Evolutionary conservation across 2,329 filamentous ascomycete genomes (phyloP).

Genomic region (Aureobasidium namibiae): DNA sequence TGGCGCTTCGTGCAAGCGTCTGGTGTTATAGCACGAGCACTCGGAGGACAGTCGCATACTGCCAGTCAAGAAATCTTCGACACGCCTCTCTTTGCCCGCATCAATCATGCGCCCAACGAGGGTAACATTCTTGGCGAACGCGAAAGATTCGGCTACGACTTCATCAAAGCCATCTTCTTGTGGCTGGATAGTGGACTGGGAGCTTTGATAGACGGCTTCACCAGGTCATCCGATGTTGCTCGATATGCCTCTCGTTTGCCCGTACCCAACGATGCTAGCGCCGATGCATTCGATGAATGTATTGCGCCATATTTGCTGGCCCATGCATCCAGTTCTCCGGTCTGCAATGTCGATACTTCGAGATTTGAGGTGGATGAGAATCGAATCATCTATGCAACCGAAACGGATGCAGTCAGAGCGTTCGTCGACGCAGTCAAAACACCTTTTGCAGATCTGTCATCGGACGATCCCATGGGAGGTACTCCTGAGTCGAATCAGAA

Average conservation of each 20-base stretch:
- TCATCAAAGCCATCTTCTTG: conserved; percentile 53
- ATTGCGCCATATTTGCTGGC: conserved; percentile 53
- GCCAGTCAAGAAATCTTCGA: conserved; percentile 24
- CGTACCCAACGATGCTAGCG: conserved; percentile 40
- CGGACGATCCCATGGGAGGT: conserved; percentile 19
- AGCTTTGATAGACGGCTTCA: conserved; percentile 50
- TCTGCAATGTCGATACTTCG: conserved; percentile 50
- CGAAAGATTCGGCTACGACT: conserved; percentile 55
- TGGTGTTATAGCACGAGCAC: conserved; percentile 47
- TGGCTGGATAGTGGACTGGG: conserved; percentile 54
- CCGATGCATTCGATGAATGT: conserved; percentile 46
- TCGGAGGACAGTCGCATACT: conserved; percentile 46
- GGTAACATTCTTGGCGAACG: conserved; percentile 27
- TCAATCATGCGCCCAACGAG: conserved; percentile 37
- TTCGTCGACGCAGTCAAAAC: conserved; percentile 47
- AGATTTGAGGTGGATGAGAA: conserved; percentile 49
- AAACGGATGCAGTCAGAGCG: conserved; percentile 47
- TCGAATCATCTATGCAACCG: conserved; percentile 43
- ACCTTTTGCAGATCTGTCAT: conserved; percentile 44
- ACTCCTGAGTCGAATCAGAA: conserved; percentile 28
- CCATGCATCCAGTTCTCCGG: conserved; percentile 41
- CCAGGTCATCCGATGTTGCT: conserved; percentile 29
- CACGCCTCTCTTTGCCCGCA: conserved; percentile 34
- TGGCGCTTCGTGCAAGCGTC: conserved; percentile 56
- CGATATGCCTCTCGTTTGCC: conserved; percentile 36